Conservation (phyloP, 2,329 filamentous ascomycete species). For the Acrodontium crateriforme region DNA sequence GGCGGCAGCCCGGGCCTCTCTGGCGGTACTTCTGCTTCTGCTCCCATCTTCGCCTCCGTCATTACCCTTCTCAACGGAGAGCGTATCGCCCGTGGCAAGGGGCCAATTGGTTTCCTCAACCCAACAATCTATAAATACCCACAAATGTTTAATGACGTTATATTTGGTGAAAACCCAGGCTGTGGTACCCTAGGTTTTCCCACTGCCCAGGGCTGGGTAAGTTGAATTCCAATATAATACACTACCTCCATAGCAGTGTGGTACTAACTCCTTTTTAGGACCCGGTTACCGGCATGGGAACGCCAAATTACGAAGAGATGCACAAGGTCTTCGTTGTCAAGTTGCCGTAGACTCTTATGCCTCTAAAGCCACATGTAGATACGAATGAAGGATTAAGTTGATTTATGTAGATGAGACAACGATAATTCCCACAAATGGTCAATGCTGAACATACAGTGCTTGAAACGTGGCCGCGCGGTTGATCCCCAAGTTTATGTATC, state of each 20-base stretch:
- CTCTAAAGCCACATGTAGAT: no score
- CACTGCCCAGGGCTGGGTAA: conserved; percentile 13
- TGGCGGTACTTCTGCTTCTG: conserved; percentile 36
- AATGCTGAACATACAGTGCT: no score
- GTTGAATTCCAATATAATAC: no score
- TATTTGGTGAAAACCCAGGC: conserved; percentile 21
- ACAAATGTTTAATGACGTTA: conserved; percentile 22
- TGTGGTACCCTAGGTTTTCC: conserved; percentile 20
- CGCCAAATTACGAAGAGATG: conserved; percentile 16
- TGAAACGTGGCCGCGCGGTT: no score
- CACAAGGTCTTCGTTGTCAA: conserved; percentile 14
- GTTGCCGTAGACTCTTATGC: no score
- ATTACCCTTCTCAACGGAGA: conserved; percentile 31
- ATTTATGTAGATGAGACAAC: no score
- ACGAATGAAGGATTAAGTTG: no score
- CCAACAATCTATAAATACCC: conserved; percentile 30
- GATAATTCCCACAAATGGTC: no score
- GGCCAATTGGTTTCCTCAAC: conserved; percentile 27
- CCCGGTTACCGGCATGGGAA: conserved; percentile 17
- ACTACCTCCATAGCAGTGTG: no score
- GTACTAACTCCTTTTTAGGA: no score
- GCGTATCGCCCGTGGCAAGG: conserved; percentile 20
- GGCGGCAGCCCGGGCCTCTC: conserved; percentile 25
- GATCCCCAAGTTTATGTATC: no score
- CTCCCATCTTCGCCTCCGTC: conserved; percentile 34